phyloP scores from a whole-genome alignment of 208 protist species.

The Perkinsela sp. region DNA sequence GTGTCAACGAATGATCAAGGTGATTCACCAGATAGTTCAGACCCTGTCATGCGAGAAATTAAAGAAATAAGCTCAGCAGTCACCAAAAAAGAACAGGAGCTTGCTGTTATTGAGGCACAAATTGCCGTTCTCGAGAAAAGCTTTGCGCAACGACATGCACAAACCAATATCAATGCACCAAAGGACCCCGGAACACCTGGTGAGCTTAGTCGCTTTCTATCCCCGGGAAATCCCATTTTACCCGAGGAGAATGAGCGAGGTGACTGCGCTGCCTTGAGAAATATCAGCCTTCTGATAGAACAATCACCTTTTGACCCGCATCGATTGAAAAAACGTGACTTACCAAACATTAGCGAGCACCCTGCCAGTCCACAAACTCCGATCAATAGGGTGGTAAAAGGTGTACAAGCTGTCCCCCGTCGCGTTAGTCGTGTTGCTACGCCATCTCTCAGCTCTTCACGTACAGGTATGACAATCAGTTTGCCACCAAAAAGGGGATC shows the following conservation, averaged over 20 bases:
- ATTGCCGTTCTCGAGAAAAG: no score
- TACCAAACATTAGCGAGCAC: background rate
- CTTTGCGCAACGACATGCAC: background rate
- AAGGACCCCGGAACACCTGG: background rate
- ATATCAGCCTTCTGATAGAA: background rate
- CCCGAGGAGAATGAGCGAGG: no score
- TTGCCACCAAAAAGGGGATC: background rate
- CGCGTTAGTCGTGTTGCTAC: no score
- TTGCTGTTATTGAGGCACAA: background rate
- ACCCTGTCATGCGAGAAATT: background rate
- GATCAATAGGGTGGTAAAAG: background rate
- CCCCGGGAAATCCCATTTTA: no score
- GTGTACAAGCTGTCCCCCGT: background rate
- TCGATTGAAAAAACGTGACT: background rate
- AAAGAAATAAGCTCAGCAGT: background rate
- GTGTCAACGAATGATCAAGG: background rate
- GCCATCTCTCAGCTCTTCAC: no score
- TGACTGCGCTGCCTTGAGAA: background rate
- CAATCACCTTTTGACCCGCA: background rate
- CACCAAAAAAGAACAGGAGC: background rate
- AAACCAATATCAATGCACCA: background rate
- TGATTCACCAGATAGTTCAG: background rate
- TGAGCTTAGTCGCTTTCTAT: background rate
- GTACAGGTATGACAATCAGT: no score
- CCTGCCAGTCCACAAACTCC: background rate